phyloP scores from a whole-genome alignment of 1,139 yeast genomes.

The Sugiyamaella castrensis region DNA sequence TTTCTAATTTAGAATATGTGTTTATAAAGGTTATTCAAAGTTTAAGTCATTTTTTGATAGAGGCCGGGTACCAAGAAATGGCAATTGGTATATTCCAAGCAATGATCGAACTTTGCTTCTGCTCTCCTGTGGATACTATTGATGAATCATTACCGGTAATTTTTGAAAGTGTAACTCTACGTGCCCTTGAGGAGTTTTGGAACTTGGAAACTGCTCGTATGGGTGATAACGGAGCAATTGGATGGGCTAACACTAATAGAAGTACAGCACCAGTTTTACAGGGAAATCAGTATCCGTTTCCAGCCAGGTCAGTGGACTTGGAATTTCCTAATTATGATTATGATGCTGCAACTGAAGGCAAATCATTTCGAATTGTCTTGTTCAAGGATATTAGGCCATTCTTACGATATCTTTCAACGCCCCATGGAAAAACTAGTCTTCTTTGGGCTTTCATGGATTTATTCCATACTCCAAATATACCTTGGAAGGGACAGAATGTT shows the following conservation, averaged over 20 bases:
- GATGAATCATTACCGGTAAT: not conserved
- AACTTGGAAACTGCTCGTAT: constrained; percentile 23
- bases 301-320: constrained; percentile 2
- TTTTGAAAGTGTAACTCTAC: too few species aligned
- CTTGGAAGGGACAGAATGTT: not conserved
- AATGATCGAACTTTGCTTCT: constrained; percentile 21
- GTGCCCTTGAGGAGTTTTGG: constrained; percentile 21
- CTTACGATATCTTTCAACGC: constrained; percentile 1
- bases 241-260: constrained; percentile 16
- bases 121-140: constrained; percentile 15
- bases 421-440: constrained; percentile 5
- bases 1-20: constrained; percentile 4
- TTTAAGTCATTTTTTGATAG: constrained; percentile 16
- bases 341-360: not conserved
- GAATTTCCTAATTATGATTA: constrained; percentile 5
- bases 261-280: not conserved
- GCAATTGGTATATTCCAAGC: constrained; percentile 24
- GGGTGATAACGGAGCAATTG: constrained; percentile 24
- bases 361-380: constrained; percentile 13
- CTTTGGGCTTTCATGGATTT: constrained; percentile 14
- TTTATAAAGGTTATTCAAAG: constrained; percentile 15
- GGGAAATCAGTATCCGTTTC: not conserved
- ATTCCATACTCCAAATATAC: constrained; percentile 8
- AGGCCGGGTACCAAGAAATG: constrained; percentile 24
- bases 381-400: constrained; percentile 16